Evolutionary conservation across 1,284 basidiomycete species (phyloP).

Genomic region (Porogramme epimiltina): DNA sequence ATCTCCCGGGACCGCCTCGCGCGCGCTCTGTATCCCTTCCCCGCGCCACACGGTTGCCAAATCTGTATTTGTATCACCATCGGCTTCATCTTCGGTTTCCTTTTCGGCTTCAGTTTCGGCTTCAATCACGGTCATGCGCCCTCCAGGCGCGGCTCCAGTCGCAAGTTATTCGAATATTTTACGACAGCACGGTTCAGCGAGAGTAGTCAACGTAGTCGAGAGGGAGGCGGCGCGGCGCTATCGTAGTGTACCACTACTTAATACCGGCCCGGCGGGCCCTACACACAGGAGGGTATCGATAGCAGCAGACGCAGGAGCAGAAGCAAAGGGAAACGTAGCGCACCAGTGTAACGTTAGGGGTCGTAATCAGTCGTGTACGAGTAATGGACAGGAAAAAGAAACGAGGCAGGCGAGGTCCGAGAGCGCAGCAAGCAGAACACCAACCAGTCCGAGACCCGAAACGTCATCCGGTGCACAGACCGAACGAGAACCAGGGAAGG

Average conservation of each 20-base stretch:
- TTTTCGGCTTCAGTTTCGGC: too few species aligned
- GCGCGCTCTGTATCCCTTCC: too few species aligned
- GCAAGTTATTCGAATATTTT: slow-evolving; percentile 9
- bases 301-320: slow-evolving; percentile 25
- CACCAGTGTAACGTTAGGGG: slow-evolving; percentile 13
- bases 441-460: background rate
- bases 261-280: background rate
- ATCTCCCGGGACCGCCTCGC: too few species aligned
- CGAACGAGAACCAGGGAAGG: too few species aligned
- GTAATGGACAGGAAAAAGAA: background rate
- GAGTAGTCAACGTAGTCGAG: background rate
- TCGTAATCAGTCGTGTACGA: background rate
- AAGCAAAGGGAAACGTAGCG: background rate
- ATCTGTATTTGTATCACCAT: too few species aligned
- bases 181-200: slow-evolving; percentile 4
- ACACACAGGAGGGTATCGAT: slow-evolving; percentile 24
- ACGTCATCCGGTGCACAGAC: too few species aligned
- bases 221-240: background rate
- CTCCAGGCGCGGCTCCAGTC: too few species aligned
- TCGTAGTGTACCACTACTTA: slow-evolving; percentile 16
- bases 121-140: too few species aligned
- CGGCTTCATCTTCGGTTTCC: too few species aligned
- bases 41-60: too few species aligned
- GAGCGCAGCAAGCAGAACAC: background rate
- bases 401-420: background rate